A percentile compares a stretch with the other conserved stretches of the same genome.
Evolutionary conservation across 441 rosid species (phyloP).

Genomic region (Geranium incanum): DNA sequence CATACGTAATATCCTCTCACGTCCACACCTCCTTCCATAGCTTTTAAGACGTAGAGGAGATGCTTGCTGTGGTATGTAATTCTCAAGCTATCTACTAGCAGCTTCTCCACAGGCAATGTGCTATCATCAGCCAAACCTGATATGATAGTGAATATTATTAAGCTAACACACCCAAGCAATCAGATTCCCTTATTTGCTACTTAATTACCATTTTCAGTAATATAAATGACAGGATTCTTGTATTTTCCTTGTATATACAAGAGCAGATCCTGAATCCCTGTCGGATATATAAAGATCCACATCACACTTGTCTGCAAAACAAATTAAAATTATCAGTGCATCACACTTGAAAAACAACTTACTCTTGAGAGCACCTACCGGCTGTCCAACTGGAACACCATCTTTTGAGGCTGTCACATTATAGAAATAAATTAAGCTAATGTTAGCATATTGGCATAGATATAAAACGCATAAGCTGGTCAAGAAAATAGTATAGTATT

Average conservation of each 20-base stretch:
- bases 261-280: conserved; percentile 35
- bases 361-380: conserved; percentile 14
- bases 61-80: conserved; percentile 10
- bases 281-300: conserved; percentile 41
- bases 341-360: neutral
- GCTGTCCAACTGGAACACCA: conserved; percentile 32
- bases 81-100: conserved; percentile 10
- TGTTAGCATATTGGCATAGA: neutral
- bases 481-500: neutral
- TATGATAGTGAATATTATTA: no score
- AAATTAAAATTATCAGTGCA: neutral
- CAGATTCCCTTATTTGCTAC: no score
- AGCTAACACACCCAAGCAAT: no score
- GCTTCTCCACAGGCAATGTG: neutral
- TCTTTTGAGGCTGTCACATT: conserved; percentile 27
- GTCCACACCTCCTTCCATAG: conserved; percentile 28
- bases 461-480: neutral
- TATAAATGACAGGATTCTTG: conserved; percentile 38
- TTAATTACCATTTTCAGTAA: conserved; percentile 49
- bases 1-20: conserved; percentile 52
- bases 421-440: neutral
- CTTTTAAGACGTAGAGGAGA: conserved; percentile 13
- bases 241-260: conserved; percentile 36
- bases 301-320: conserved; percentile 30
- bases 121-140: conserved; percentile 13